Evolutionary conservation across 2,329 filamentous ascomycete genomes (phyloP).

Genomic region (Shiraia bambusicola): DNA sequence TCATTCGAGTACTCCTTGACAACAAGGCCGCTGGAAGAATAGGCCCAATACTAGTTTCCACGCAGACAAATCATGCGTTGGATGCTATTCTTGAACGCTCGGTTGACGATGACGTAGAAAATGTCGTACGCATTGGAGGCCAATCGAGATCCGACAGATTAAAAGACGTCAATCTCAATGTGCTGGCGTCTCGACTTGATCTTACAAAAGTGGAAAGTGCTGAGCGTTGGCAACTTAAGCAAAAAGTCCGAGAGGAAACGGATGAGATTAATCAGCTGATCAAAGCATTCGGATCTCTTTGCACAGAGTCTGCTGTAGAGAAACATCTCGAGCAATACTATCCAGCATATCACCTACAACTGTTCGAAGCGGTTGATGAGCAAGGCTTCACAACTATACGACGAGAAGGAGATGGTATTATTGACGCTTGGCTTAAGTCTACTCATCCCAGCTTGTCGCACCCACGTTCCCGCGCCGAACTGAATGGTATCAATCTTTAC

Average conservation of each 20-base stretch:
- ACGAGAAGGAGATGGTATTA: too few relatives aligned
- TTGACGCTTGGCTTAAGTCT: too few relatives aligned
- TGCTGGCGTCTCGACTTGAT: background rate
- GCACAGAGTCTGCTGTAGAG: constrained; percentile 10
- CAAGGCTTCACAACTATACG: constrained; percentile 22
- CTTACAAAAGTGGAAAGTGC: constrained; percentile 21
- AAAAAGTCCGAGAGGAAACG: constrained; percentile 4
- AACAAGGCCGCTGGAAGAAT: constrained; percentile 37
- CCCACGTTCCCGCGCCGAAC: too few relatives aligned
- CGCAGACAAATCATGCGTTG: constrained; percentile 51
- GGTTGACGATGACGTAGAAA: constrained; percentile 47
- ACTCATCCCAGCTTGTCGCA: too few relatives aligned
- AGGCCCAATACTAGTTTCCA: constrained; percentile 48
- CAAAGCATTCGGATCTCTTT: constrained; percentile 18
- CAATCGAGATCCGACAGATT: constrained; percentile 58
- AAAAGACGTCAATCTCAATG: constrained; percentile 52
- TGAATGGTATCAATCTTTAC: constrained; percentile 4
- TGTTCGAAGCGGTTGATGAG: constrained; percentile 17
- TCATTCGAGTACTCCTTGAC: constrained; percentile 60
- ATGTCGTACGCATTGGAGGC: constrained; percentile 63
- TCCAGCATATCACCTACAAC: constrained; percentile 15
- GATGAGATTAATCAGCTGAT: constrained; percentile 4
- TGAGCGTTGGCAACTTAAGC: constrained; percentile 18
- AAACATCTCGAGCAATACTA: too few relatives aligned
- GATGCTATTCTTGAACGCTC: constrained; percentile 63